Evolutionary conservation across 805 yeast genomes (phyloP).

Genomic region (Schizosaccharomyces cryophilus): DNA sequence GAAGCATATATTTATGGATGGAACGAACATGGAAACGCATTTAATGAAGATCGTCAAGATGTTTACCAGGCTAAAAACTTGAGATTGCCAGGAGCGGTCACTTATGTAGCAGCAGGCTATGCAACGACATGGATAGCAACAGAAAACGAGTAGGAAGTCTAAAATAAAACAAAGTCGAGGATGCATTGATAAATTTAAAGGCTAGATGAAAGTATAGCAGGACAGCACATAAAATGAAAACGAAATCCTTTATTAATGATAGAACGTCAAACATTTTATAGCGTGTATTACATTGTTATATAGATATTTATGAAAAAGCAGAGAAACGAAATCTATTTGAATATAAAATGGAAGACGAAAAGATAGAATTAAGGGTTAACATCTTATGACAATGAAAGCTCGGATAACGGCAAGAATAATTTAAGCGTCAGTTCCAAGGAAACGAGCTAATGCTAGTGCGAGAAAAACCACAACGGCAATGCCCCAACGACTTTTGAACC

Average conservation of each 20-base stretch:
- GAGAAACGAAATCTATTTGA: no score
- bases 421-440: neutral
- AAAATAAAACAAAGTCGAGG: neutral
- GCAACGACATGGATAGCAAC: slow-evolving; percentile 1
- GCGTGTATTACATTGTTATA: no score
- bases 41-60: neutral
- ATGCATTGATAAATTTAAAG: no score
- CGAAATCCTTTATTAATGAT: no score
- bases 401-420: neutral
- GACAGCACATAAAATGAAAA: no score
- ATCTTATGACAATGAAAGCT: neutral
- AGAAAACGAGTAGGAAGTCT: neutral
- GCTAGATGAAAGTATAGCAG: no score
- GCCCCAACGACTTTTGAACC: neutral
- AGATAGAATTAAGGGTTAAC: no score
- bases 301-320: no score
- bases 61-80: neutral
- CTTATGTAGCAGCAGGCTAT: neutral
- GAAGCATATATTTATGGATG: neutral
- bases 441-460: neutral
- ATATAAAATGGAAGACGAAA: no score
- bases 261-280: no score
- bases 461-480: neutral
- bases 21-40: slow-evolving; percentile 1
- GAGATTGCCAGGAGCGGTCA: neutral